Percentiles rank a stretch among this genome's conserved stretches.
phyloP scores from a whole-genome alignment of 495 filamentous ascomycete species.

The Cudoniella acicularis region DNA sequence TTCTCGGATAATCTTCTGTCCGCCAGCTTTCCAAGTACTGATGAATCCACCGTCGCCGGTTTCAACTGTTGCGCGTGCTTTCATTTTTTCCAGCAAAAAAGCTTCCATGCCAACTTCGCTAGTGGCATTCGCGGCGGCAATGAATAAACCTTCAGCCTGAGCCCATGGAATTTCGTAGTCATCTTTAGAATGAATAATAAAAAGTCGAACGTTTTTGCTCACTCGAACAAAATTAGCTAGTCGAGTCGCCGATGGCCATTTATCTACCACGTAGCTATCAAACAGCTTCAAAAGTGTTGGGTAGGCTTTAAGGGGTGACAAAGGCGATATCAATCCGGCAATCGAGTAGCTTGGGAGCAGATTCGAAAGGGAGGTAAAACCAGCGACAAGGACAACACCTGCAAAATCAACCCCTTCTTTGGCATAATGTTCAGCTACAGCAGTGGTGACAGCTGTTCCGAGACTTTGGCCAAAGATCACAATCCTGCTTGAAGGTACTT shows the following conservation, averaged over 20 bases:
- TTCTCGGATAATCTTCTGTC: constrained; percentile 41
- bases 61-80: constrained; percentile 33
- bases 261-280: constrained; percentile 43
- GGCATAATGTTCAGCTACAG: constrained; percentile 64
- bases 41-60: constrained; percentile 39
- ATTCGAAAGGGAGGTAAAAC: constrained; percentile 69
- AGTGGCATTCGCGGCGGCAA: constrained; percentile 49
- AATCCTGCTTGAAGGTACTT: constrained; percentile 66
- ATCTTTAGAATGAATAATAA: constrained; percentile 70
- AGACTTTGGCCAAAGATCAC: constrained; percentile 85
- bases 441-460: constrained; percentile 78
- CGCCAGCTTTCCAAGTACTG: constrained; percentile 34
- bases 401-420: constrained; percentile 48
- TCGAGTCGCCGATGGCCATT: constrained; percentile 48
- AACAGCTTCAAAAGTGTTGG: constrained; percentile 40
- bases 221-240: constrained; percentile 39
- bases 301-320: constrained; percentile 61
- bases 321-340: constrained; percentile 70
- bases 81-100: constrained; percentile 33
- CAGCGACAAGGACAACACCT: constrained; percentile 72
- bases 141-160: constrained; percentile 54
- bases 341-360: constrained; percentile 63
- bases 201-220: constrained; percentile 55
- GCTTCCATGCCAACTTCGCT: constrained; percentile 34
- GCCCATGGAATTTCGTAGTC: constrained; percentile 73